A percentile compares a stretch with the other conserved stretches of the same genome.
Evolutionary conservation across 306 rosid genomes (phyloP).

Genomic region (Trifolium repens): DNA sequence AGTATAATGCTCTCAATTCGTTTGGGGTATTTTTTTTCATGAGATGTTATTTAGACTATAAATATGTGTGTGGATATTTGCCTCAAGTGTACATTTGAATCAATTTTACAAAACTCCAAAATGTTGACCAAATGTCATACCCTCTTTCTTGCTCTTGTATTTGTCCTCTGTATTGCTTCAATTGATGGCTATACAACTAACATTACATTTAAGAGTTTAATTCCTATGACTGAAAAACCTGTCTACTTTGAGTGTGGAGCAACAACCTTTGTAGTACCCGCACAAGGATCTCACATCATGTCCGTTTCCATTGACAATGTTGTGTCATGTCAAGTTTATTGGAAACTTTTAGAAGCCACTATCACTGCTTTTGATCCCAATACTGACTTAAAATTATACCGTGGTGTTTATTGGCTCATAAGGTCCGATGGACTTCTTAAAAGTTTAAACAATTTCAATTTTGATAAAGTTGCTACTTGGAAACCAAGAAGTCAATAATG

Average conservation of each 20-base stretch:
- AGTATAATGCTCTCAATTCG: too few relatives aligned
- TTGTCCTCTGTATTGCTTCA: background rate
- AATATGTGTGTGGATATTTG: background rate
- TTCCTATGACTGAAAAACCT: background rate
- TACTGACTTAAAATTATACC: background rate
- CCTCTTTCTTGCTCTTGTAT: background rate
- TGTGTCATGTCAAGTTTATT: background rate
- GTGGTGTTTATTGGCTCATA: background rate
- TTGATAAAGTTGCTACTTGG: background rate
- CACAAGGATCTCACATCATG: background rate
- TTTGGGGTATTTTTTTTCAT: too few relatives aligned
- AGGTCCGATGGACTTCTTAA: background rate
- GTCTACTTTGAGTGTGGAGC: background rate
- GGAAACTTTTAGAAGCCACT: background rate
- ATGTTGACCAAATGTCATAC: background rate
- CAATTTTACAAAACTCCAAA: background rate
- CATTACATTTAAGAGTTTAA: background rate
- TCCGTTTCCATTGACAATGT: background rate
- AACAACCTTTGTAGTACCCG: background rate
- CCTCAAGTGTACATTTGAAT: background rate
- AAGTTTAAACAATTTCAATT: background rate
- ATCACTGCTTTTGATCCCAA: background rate
- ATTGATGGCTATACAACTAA: background rate
- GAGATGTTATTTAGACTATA: background rate
- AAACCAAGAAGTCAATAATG: background rate